Evolutionary conservation across 306 rosid species (phyloP).

Genomic region (Fagus sylvatica): DNA sequence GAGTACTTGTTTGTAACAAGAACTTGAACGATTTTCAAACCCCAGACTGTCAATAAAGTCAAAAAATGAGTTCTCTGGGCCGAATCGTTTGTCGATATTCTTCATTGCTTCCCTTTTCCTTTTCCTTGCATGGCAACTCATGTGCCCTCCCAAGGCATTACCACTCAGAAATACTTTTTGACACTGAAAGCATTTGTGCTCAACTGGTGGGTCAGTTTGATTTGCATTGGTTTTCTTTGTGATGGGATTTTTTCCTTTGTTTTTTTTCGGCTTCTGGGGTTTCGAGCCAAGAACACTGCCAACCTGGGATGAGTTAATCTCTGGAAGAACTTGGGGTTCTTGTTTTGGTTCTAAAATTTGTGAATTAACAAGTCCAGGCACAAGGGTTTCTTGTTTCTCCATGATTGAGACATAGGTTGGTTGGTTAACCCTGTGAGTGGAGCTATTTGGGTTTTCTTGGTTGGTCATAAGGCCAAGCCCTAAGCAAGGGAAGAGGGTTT

Average conservation of each 20-base stretch:
- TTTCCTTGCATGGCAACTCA: slow-evolving; percentile 7
- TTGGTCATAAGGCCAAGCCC: no score
- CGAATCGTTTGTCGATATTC: neutral
- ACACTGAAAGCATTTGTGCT: neutral
- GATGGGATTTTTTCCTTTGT: neutral
- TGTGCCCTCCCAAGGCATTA: slow-evolving; percentile 8
- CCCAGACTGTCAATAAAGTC: no score
- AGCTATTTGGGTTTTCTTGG: no score
- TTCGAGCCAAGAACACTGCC: neutral
- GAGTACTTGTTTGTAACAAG: no score
- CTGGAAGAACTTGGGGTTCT: neutral
- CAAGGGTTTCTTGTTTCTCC: neutral
- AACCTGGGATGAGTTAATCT: neutral
- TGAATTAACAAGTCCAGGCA: neutral
- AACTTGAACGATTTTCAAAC: no score
- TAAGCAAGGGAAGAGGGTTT: no score
- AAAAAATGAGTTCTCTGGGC: no score
- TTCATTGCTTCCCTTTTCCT: neutral
- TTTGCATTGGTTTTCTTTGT: neutral
- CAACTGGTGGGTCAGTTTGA: neutral
- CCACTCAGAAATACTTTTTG: neutral
- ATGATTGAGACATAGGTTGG: no score
- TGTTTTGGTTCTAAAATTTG: no score
- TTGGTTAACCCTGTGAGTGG: no score
- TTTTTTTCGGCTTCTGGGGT: neutral